Percentiles rank a stretch among this genome's conserved stretches.
Conservation (phyloP, 2,329 filamentous ascomycete genomes). For the Hirsutella rhossiliensis region DNA sequence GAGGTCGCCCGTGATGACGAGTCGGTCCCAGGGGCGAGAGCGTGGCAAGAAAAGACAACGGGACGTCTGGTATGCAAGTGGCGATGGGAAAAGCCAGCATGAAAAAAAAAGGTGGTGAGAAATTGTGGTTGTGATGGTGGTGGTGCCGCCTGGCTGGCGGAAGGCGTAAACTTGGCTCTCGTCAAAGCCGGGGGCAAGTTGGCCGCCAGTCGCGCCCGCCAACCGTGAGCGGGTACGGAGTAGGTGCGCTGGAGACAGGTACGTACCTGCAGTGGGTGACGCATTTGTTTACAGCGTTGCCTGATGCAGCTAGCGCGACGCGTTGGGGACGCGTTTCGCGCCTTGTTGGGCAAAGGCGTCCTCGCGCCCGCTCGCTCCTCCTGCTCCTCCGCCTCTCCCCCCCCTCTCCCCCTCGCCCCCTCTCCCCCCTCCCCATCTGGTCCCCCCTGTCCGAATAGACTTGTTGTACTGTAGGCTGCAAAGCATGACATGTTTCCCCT, state of each 20-base stretch:
- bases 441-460: no score
- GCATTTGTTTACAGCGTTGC: constrained; percentile 26
- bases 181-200: neutral
- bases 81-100: neutral
- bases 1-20: neutral
- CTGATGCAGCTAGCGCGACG: constrained; percentile 15
- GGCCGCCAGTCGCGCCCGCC: no score
- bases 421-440: no score
- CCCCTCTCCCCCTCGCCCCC: constrained; percentile 6
- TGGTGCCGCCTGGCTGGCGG: neutral
- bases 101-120: neutral
- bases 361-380: no score
- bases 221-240: no score
- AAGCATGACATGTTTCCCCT: neutral
- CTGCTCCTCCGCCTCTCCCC: neutral
- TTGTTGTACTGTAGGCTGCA: no score
- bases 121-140: neutral
- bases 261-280: constrained; percentile 11
- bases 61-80: neutral
- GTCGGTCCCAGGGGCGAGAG: neutral
- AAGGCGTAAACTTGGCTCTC: neutral
- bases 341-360: neutral
- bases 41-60: neutral
- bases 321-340: constrained; percentile 20
- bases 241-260: no score